Base-by-base conservation (phyloP, 768 basidiomycete genomes). In the Phaffia australis region DNA sequence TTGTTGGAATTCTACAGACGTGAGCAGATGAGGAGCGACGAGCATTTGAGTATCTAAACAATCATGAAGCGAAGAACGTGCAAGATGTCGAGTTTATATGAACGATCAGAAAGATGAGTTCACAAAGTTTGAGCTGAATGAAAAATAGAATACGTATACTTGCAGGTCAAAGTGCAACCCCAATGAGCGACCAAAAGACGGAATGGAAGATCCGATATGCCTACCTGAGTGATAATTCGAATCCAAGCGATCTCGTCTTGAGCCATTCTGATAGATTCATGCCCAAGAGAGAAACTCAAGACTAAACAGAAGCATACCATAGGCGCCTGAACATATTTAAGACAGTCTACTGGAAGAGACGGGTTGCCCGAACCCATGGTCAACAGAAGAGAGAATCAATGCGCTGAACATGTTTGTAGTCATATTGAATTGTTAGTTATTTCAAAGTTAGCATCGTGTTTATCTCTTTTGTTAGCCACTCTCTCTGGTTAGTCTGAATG, bases 31-130 rank as follows among this genome's bases (percentile, higher is more conserved):
- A 48, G 84, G 79, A 14, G 87, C 80, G 56, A 80, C 77, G 48
- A 86, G 83, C 88, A 89, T 89, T 72, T 89, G 87, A 3, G 87
- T 86, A 75, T 86, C 88, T 19, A 42, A 3, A 23, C 14, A 23
- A 32, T 49, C 23, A n/a, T 21, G 19, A 56, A 8, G 42, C 15
- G 25, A 32, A 27, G 16, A 46, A 23, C 25, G 32, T n/a, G 32
- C 32, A 50, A 0, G 1, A 14, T 46, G 16, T 0, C 35, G 15
- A 30, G 0, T 23, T 23, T 15, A 50, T 49, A 57, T 3, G 32
- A 30, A 23, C 35, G 61, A 21, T 25, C 27, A 23, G 35, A 35
- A 23, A 59, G 2, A 18, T 27, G 47, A 42, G 29, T 35, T 16
- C 23, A 54, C 16, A 16, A 54, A 16, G 27, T 27, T n/a, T 4